A percentile compares a stretch with the other conserved stretches of the same genome.
These are phyloP conservation scores for Wallacemonas sp. DNA, from an alignment of 208 protist species.

Conservation along the genomic window DNA sequence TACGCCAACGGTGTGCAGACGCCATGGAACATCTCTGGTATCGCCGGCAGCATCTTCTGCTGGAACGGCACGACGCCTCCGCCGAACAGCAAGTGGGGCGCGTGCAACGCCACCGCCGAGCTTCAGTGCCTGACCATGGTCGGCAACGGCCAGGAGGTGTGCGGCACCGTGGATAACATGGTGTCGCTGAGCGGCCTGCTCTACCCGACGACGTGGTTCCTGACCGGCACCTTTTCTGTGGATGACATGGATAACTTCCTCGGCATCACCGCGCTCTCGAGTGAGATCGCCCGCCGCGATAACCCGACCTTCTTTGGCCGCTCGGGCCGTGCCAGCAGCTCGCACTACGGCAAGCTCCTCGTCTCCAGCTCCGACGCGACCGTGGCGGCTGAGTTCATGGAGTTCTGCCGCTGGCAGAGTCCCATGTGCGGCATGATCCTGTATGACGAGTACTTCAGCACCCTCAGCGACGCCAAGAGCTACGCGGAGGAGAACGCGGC, in stretches of 20 bases:
- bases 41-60: constrained; percentile 27
- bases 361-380: constrained; percentile 41
- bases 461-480: constrained; percentile 41
- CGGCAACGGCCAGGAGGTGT: constrained; percentile 33
- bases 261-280: constrained; percentile 44
- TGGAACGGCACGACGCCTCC: constrained; percentile 11
- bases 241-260: constrained; percentile 64
- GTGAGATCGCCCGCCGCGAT: constrained; percentile 27
- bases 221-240: constrained; percentile 28
- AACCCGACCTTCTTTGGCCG: constrained; percentile 59
- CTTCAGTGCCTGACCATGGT: constrained; percentile 34
- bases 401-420: constrained; percentile 44
- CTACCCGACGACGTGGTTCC: constrained; percentile 39
- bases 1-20: constrained; percentile 27
- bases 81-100: background rate
- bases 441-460: constrained; percentile 37
- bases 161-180: constrained; percentile 11
- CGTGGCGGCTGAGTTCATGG: constrained; percentile 45
- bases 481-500: constrained; percentile 52
- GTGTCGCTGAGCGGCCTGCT: constrained; percentile 24
- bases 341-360: constrained; percentile 74
- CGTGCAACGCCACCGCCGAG: constrained; percentile 19
- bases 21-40: constrained; percentile 16
- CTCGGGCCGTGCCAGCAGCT: constrained; percentile 34
- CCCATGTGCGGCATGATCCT: constrained; percentile 56